phyloP scores from a whole-genome alignment of 2,329 filamentous ascomycete species.

The Trichoderma hamatum region DNA sequence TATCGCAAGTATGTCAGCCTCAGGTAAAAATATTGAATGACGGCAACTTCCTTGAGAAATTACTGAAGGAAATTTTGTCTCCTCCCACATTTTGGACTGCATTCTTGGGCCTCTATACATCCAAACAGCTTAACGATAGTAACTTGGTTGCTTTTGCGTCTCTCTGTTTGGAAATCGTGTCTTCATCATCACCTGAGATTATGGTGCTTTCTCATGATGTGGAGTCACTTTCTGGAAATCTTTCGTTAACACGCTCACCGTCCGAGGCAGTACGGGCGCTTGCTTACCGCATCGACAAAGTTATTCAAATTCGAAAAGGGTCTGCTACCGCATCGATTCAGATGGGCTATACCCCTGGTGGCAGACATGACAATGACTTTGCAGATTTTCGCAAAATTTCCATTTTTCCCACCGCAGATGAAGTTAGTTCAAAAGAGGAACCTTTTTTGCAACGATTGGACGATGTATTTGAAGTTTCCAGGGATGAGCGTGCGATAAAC shows the following conservation, averaged over 20 bases:
- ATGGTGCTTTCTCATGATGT: constrained; percentile 29
- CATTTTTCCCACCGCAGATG: constrained; percentile 68
- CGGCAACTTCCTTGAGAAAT: constrained; percentile 24
- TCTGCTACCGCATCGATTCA: background rate
- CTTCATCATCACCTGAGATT: constrained; percentile 1
- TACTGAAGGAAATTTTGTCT: constrained; percentile 25
- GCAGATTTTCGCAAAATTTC: constrained; percentile 61
- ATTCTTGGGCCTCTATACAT: constrained; percentile 8
- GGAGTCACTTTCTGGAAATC: constrained; percentile 33
- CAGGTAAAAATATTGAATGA: constrained; percentile 25
- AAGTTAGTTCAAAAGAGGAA: constrained; percentile 56
- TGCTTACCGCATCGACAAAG: constrained; percentile 45
- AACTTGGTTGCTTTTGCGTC: constrained; percentile 27
- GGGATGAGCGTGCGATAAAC: constrained; percentile 43
- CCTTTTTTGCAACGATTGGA: constrained; percentile 60
- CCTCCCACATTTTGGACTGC: constrained; percentile 28
- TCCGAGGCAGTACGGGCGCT: constrained; percentile 34
- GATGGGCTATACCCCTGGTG: constrained; percentile 52
- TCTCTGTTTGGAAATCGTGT: constrained; percentile 30
- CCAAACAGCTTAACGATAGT: background rate
- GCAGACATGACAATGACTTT: constrained; percentile 75
- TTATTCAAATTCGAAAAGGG: constrained; percentile 39
- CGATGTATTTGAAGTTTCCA: constrained; percentile 49
- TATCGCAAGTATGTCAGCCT: constrained; percentile 18
- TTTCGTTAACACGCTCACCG: constrained; percentile 34